Conservation (phyloP, 1,284 basidiomycete genomes). For the Ustilago trichophora region DNA sequence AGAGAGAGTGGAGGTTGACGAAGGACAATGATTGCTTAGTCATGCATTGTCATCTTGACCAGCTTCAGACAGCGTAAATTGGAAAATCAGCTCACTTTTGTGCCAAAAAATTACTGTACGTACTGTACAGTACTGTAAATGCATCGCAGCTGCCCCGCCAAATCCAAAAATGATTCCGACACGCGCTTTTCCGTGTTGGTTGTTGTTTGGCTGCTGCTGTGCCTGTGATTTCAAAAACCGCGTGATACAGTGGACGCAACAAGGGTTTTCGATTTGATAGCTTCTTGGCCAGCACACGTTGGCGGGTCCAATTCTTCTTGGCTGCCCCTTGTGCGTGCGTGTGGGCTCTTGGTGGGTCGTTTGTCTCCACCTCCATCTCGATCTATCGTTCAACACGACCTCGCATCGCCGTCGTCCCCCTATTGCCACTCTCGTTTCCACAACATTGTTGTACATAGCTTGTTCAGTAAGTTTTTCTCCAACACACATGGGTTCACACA, state of each 20-base stretch:
- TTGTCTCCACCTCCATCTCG: neutral
- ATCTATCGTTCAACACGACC: constrained; percentile 17
- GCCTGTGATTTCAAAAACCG: neutral
- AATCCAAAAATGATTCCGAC: too few species aligned
- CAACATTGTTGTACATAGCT: neutral
- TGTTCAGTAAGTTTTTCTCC: constrained; percentile 2
- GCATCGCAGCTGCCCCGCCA: too few species aligned
- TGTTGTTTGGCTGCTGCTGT: neutral
- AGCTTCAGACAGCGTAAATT: too few species aligned
- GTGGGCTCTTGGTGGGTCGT: neutral
- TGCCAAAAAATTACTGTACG: neutral
- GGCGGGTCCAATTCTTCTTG: too few species aligned
- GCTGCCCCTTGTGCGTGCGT: too few species aligned
- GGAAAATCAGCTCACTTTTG: constrained; percentile 14
- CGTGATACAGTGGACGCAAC: constrained; percentile 1
- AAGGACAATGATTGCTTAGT: constrained; percentile 8
- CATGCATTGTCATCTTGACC: constrained; percentile 9
- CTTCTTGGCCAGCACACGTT: too few species aligned
- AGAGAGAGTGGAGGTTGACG: constrained; percentile 2
- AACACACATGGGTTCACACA: neutral
- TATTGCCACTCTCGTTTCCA: neutral
- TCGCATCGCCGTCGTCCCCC: constrained; percentile 4
- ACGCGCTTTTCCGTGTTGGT: too few species aligned
- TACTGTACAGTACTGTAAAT: too few species aligned
- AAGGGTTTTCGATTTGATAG: too few species aligned